phyloP scores from a whole-genome alignment of 106 monocot species.

The Acorus gramineus region DNA sequence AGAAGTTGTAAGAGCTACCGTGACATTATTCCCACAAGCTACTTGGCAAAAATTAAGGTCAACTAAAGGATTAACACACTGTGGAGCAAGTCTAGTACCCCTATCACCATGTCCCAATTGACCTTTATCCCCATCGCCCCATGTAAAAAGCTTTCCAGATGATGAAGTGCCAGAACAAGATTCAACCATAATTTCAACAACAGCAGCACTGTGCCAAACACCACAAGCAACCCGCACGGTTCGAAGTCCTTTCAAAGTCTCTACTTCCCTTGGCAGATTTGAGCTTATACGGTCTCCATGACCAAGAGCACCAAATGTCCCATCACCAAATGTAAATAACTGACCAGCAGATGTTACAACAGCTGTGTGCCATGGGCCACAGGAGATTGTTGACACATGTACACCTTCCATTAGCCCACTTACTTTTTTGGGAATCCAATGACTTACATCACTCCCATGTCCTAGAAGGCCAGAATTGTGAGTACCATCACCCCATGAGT shows the following conservation, averaged over 20 bases:
- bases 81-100: constrained; percentile 38
- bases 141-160: constrained; percentile 56
- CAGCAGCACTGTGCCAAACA: constrained; percentile 65
- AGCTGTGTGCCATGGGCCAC: constrained; percentile 79
- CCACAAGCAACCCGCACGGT: constrained; percentile 58
- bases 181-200: constrained; percentile 33
- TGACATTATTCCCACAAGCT: constrained; percentile 61
- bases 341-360: constrained; percentile 58
- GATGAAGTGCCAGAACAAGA: constrained; percentile 21
- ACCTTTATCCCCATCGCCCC: constrained; percentile 78
- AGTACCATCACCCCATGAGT: constrained; percentile 68
- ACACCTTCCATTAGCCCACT: constrained; percentile 51
- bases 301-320: constrained; percentile 67
- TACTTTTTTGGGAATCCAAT: constrained; percentile 58
- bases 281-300: constrained; percentile 43
- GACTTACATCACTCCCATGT: constrained; percentile 60
- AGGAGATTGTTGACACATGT: constrained; percentile 57
- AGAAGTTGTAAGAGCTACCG: constrained; percentile 39
- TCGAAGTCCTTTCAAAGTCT: constrained; percentile 39
- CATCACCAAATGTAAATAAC: constrained; percentile 77
- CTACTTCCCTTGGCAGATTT: constrained; percentile 54
- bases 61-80: constrained; percentile 37
- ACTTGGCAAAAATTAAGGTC: constrained; percentile 57
- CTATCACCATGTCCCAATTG: constrained; percentile 56
- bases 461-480: constrained; percentile 54